Percentiles rank a stretch among this genome's conserved stretches.
phyloP scores from a whole-genome alignment of 371 early-diverging fungal species.

The Mucor indicus region DNA sequence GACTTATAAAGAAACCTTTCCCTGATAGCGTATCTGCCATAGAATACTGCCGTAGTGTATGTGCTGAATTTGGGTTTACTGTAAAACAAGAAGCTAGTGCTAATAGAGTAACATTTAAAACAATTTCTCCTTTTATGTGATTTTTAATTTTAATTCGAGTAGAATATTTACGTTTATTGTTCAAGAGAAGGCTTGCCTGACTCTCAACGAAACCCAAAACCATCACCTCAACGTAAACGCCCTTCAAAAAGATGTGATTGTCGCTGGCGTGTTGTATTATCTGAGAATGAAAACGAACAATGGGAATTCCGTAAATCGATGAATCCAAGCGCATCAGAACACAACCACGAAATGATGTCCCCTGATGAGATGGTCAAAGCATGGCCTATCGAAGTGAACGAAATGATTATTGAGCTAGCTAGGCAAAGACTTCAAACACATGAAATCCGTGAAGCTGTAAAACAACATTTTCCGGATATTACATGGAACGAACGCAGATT shows the following conservation, averaged over 20 bases:
- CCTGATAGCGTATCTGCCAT: constrained; percentile 34
- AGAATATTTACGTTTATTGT: constrained; percentile 65
- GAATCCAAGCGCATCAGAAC: constrained; percentile 55
- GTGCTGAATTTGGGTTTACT: constrained; percentile 42
- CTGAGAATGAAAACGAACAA: constrained; percentile 49
- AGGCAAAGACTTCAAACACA: constrained; percentile 43
- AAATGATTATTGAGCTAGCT: constrained; percentile 41
- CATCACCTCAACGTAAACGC: constrained; percentile 55
- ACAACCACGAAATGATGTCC: constrained; percentile 59
- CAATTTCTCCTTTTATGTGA: neutral
- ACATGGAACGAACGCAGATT: constrained; percentile 62
- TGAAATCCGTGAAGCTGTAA: constrained; percentile 59
- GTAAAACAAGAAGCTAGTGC: constrained; percentile 49
- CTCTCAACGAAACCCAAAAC: constrained; percentile 55
- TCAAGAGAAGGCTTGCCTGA: constrained; percentile 64
- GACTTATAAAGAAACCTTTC: constrained; percentile 29
- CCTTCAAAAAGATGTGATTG: constrained; percentile 61
- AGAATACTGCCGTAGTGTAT: constrained; percentile 36
- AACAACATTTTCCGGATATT: constrained; percentile 54
- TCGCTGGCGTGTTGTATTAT: constrained; percentile 63
- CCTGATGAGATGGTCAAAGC: constrained; percentile 59
- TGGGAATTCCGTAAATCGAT: constrained; percentile 61
- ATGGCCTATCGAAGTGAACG: constrained; percentile 49
- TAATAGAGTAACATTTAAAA: constrained; percentile 26
- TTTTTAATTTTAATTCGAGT: neutral